Evolutionary conservation across 257 asterid genomes (phyloP), one percentile per base, ranked within the genome.

Genomic region (Solanum tarapatanum): DNA sequence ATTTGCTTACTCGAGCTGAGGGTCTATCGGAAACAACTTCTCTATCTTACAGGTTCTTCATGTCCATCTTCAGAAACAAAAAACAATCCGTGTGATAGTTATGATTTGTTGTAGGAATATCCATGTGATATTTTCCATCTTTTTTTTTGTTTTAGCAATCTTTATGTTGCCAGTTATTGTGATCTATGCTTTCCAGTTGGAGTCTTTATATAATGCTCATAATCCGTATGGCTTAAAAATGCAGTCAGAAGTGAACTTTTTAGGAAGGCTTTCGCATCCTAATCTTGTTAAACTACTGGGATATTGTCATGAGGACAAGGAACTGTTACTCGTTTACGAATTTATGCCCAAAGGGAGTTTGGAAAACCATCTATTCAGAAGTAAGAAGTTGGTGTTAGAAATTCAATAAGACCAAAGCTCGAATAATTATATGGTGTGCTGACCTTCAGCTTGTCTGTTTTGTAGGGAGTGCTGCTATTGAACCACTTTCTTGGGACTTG

Each of bases 211-310:
- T n/a, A 21, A n/a, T 72, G 69, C 66, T 86, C 37, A 64, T 28
- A 13, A 72, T 73, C 73, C 0, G 7, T 51, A 2, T 32, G 68
- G n/a, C 8, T 89, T 66, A 80, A 84, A 89, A 87, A 86, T 90
- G 91, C 94, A 92, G 94, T 89, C 92, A 43, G 91, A 92, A 88
- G 88, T 92, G 26, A 92, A 90, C 88, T 91, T 91, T 72, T 89
- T 92, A 83, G 93, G 93, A 83, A 88, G 92, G 86, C 93, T 92
- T 92, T 91, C 94, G 1, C 94, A 91, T 84, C 91, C 93, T 62
- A 91, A 92, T 87, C 91, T 92, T 77, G 93, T 92, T 48, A 91
- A 89, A 86, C 88, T 92, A 24, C 86, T 90, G 41, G 94, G 94
- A 76, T 92, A 91, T 79, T 91, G 93, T 51, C 79, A 88, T 41